phyloP scores from a whole-genome alignment of 2,329 filamentous ascomycete genomes.

The Fusarium sp. region DNA sequence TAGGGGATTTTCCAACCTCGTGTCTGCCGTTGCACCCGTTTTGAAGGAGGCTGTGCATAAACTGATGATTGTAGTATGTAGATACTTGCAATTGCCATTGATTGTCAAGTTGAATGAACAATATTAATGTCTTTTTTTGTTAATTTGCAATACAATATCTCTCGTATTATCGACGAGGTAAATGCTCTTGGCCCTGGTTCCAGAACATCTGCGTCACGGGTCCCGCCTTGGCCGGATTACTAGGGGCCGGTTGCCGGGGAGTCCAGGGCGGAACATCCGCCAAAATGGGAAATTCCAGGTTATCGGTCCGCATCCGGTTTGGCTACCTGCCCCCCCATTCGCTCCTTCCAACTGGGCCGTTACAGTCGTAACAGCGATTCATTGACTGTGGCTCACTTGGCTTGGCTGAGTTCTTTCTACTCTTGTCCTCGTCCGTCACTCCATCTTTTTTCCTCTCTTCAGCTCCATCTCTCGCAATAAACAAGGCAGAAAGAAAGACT shows the following conservation, averaged over 20 bases:
- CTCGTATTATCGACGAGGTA: not conserved
- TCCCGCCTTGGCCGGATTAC: constrained; percentile 16
- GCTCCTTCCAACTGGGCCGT: constrained; percentile 33
- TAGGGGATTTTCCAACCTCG: constrained; percentile 27
- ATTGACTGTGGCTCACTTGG: constrained; percentile 10
- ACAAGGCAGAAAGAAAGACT: not conserved
- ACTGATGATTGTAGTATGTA: not conserved
- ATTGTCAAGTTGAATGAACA: not conserved
- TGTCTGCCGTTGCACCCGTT: constrained; percentile 23
- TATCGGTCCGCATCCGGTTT: constrained; percentile 40
- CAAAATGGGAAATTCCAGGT: constrained; percentile 33
- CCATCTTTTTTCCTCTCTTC: constrained; percentile 15
- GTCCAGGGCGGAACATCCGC: constrained; percentile 32
- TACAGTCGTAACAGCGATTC: constrained; percentile 38
- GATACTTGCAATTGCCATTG: not conserved
- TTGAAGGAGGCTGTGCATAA: constrained; percentile 25
- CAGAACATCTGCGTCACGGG: constrained; percentile 33
- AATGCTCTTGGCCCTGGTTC: not conserved
- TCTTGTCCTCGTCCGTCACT: constrained; percentile 11
- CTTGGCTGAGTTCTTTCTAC: constrained; percentile 2
- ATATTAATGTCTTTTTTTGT: not conserved
- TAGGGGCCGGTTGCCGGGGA: constrained; percentile 32
- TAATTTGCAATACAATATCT: not conserved
- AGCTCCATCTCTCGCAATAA: constrained; percentile 15
- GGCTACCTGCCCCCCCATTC: constrained; percentile 32